These are phyloP conservation scores for Yamadazyma atmosphaerica DNA, from an alignment of 1,139 yeast genomes.

Conservation along the genomic window DNA sequence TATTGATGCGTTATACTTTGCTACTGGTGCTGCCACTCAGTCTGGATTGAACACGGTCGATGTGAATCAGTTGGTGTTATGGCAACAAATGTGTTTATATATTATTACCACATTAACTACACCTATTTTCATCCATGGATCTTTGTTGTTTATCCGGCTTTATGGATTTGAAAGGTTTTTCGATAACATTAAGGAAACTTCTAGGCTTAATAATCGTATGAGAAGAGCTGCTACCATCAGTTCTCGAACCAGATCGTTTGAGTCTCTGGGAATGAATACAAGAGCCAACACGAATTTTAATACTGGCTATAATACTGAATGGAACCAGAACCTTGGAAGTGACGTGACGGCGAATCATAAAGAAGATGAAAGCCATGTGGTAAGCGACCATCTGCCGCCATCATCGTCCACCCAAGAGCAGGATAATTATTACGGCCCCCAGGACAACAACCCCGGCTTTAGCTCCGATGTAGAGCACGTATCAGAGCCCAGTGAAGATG, in stretches of 20 bases:
- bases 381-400: slow-evolving; percentile 1
- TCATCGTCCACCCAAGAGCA: slow-evolving; percentile 6
- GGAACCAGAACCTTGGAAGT: slow-evolving; percentile 19
- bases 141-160: slow-evolving; percentile 73
- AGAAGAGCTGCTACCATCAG: slow-evolving; percentile 71
- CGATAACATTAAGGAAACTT: slow-evolving; percentile 73
- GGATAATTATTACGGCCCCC: not conserved
- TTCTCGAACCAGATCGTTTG: slow-evolving; percentile 45
- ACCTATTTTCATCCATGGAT: slow-evolving; percentile 87
- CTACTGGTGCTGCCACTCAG: slow-evolving; percentile 80
- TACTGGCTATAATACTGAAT: slow-evolving; percentile 4
- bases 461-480: slow-evolving; percentile 25
- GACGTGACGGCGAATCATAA: slow-evolving; percentile 5
- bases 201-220: slow-evolving; percentile 75
- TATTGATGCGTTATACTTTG: slow-evolving; percentile 76
- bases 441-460: not conserved
- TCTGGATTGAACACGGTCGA: slow-evolving; percentile 88
- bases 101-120: slow-evolving; percentile 66
- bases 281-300: slow-evolving; percentile 38
- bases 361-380: slow-evolving; percentile 1
- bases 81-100: slow-evolving; percentile 76
- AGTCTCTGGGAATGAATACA: slow-evolving; percentile 37
- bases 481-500: slow-evolving; percentile 42
- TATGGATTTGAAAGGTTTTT: slow-evolving; percentile 90
- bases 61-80: slow-evolving; percentile 57